Evolutionary conservation across 176 grass and related monocot species (phyloP).

Genomic region (Saccharum spontaneum): DNA sequence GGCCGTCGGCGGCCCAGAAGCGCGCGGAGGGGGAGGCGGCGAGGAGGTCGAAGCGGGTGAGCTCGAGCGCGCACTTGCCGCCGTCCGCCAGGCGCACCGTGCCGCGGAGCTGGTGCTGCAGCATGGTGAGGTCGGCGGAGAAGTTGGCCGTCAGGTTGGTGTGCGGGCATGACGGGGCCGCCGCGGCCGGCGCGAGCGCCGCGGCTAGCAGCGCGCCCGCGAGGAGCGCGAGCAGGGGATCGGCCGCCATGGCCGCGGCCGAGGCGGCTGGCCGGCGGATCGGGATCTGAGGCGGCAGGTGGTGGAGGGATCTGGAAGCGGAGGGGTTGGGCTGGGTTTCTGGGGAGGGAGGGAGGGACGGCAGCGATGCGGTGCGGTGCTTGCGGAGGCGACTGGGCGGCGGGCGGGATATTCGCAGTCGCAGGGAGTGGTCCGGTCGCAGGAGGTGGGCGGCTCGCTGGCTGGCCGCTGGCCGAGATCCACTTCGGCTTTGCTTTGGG

Average conservation of each 20-base stretch:
- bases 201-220: background rate
- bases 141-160: constrained; percentile 58
- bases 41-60: constrained; percentile 90
- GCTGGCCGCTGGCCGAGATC: constrained; percentile 34
- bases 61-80: constrained; percentile 63
- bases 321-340: constrained; percentile 17
- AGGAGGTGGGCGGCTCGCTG: constrained; percentile 16
- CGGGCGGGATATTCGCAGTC: constrained; percentile 22
- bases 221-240: constrained; percentile 2
- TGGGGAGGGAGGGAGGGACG: background rate
- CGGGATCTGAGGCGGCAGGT: constrained; percentile 43
- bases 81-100: constrained; percentile 53
- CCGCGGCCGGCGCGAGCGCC: background rate
- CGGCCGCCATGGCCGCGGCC: constrained; percentile 39
- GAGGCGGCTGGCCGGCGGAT: constrained; percentile 31
- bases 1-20: constrained; percentile 70
- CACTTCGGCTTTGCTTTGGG: background rate
- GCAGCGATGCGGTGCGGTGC: background rate
- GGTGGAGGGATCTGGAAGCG: constrained; percentile 43
- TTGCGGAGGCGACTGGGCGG: background rate
- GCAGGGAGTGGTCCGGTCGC: background rate
- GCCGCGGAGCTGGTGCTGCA: constrained; percentile 96
- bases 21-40: constrained; percentile 70
- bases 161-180: constrained; percentile 44
- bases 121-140: constrained; percentile 76